Conservation (phyloP, 2,329 filamentous ascomycete genomes). For the Fusarium falciforme region DNA sequence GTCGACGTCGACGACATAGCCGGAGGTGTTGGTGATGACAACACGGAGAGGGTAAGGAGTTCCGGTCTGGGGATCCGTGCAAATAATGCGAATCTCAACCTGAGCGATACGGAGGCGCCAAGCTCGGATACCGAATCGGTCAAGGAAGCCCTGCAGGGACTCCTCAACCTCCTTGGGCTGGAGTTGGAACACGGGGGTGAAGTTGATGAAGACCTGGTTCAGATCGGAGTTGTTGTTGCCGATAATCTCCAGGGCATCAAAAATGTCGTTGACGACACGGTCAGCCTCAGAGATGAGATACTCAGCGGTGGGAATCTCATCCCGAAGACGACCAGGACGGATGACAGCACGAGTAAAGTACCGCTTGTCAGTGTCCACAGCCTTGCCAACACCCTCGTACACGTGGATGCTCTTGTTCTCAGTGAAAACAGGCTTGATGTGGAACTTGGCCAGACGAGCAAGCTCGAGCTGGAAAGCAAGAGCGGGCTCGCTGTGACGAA, state of each 20-base stretch:
- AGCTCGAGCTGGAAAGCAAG: constrained; percentile 99
- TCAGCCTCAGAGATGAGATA: constrained; percentile 98
- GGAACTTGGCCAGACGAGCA: constrained; percentile 92
- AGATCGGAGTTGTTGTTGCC: constrained; percentile 99
- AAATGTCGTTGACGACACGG: constrained; percentile 95
- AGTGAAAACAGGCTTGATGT: constrained; percentile 97
- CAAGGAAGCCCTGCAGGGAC: constrained; percentile 93
- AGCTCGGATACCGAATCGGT: constrained; percentile 92
- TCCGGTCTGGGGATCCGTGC: constrained; percentile 88
- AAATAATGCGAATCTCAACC: constrained; percentile 98
- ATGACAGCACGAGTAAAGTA: constrained; percentile 99
- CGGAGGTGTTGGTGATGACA: constrained; percentile 97
- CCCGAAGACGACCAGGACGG: constrained; percentile 90
- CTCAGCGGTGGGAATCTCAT: constrained; percentile 98
- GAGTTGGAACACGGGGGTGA: constrained; percentile 95
- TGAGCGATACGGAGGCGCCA: constrained; percentile 97
- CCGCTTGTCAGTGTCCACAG: constrained; percentile 94
- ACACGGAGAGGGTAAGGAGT: constrained; percentile 92
- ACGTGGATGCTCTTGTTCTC: constrained; percentile 99
- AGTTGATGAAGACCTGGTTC: constrained; percentile 99
- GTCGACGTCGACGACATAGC: constrained; percentile 97
- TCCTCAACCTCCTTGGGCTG: constrained; percentile 90
- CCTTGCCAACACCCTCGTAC: constrained; percentile 96
- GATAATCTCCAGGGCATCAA: constrained; percentile 97
- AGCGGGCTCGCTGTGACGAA: constrained; percentile 96